Percentiles rank a stretch among this genome's conserved stretches.
These are phyloP conservation scores for Brassica cretica DNA, from an alignment of 345 rosid species.

Conservation along the genomic window DNA sequence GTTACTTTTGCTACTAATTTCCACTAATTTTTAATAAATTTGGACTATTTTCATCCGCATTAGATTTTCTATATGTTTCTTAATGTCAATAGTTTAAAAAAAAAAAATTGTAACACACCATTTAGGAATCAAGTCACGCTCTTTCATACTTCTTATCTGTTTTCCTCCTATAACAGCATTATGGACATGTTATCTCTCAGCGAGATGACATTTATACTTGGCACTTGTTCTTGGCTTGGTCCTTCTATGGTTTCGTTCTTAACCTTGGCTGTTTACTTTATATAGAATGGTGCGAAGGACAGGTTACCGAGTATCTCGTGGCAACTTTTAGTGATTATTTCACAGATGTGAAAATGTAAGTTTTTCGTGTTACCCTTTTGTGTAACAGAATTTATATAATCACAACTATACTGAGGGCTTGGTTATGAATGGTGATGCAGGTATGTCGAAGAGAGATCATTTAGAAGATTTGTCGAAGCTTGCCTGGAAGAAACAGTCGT, in stretches of 20 bases:
- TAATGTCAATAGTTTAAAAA: not conserved
- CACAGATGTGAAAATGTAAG: constrained; percentile 94
- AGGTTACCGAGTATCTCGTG: constrained; percentile 88
- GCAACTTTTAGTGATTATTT: constrained; percentile 97
- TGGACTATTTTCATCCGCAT: constrained; percentile 4
- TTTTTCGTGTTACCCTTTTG: not conserved
- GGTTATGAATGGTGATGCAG: constrained; percentile 45
- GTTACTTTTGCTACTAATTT: constrained; percentile 7
- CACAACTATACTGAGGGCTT: constrained; percentile 6
- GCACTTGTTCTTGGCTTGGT: not conserved
- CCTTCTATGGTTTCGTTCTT: constrained; percentile 19
- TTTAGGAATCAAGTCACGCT: not conserved
- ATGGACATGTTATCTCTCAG: constrained; percentile 2
- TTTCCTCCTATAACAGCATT: constrained; percentile 13
- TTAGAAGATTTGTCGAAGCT: constrained; percentile 93
- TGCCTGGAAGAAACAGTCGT: constrained; percentile 90
- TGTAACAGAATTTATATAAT: not conserved
- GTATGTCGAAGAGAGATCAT: constrained; percentile 96
- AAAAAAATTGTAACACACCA: not conserved
- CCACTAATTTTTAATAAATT: not conserved
- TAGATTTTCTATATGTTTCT: not conserved
- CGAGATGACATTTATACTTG: constrained; percentile 6
- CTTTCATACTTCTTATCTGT: not conserved
- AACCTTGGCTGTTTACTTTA: constrained; percentile 40
- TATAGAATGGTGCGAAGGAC: constrained; percentile 94